Evolutionary conservation across 164 flowering plant genomes (phyloP).

Genomic region (Chloranthus sessilifolius): DNA sequence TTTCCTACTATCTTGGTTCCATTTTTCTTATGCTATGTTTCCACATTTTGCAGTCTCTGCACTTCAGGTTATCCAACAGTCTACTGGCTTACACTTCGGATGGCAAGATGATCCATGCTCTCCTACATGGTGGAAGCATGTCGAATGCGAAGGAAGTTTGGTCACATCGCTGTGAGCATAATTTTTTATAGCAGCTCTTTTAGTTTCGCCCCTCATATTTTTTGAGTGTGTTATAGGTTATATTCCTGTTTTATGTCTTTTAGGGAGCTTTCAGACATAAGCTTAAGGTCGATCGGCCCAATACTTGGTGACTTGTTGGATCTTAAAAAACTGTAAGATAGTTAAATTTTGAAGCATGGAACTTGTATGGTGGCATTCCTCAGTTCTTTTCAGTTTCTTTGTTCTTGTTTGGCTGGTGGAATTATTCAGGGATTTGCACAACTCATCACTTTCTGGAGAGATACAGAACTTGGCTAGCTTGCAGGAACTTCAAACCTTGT

Average conservation of each 20-base stretch:
- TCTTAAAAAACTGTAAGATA: constrained; percentile 60
- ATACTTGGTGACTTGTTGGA: constrained; percentile 75
- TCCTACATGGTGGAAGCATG: constrained; percentile 67
- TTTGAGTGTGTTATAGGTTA: constrained; percentile 4
- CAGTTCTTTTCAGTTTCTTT: not conserved
- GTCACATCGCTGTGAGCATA: constrained; percentile 66
- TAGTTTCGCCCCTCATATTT: not conserved
- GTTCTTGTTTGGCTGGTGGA: constrained; percentile 2
- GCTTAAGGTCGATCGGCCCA: constrained; percentile 65
- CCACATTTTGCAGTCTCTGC: constrained; percentile 61
- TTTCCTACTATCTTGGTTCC: too few species aligned
- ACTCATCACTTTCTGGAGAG: constrained; percentile 69
- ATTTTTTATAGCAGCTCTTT: not conserved
- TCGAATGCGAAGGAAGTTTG: constrained; percentile 62
- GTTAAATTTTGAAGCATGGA: not conserved
- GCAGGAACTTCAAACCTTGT: constrained; percentile 69
- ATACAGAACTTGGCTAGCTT: constrained; percentile 75
- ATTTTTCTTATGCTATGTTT: not conserved
- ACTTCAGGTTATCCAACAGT: constrained; percentile 73
- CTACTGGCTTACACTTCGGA: constrained; percentile 59
- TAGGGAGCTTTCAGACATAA: constrained; percentile 58
- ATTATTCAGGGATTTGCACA: constrained; percentile 70
- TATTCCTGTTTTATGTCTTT: not conserved
- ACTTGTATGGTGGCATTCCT: too few species aligned
- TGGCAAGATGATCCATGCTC: constrained; percentile 94